Evolutionary conservation across 2,329 filamentous ascomycete genomes (phyloP).

Genomic region (Ophiostoma ulmi): DNA sequence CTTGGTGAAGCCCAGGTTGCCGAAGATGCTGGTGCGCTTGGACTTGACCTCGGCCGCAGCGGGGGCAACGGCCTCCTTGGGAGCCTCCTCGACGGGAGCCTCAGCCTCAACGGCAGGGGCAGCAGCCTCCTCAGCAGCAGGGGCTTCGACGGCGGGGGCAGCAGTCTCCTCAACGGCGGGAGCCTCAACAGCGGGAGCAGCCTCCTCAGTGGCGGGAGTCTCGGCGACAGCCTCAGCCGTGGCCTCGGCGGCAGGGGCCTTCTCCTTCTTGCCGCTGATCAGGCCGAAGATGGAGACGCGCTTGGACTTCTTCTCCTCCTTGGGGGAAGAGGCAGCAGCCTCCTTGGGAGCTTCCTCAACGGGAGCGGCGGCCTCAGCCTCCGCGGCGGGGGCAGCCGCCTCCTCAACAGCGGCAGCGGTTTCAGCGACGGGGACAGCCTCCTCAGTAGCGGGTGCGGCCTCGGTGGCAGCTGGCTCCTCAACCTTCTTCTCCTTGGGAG

Average conservation of each 20-base stretch:
- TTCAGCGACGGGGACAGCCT: conserved; percentile 34
- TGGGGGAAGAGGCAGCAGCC: conserved; percentile 23
- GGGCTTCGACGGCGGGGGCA: conserved; percentile 29
- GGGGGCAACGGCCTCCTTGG: conserved; percentile 34
- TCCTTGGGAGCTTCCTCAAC: conserved; percentile 34
- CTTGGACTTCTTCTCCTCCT: conserved; percentile 55
- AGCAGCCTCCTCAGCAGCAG: conserved; percentile 34
- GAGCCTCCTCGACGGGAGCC: conserved; percentile 33
- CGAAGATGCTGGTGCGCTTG: conserved; percentile 50
- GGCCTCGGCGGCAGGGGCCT: conserved; percentile 43
- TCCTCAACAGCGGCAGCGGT: conserved; percentile 24
- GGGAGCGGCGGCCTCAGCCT: conserved; percentile 31
- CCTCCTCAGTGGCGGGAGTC: conserved; percentile 35
- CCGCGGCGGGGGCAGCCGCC: conserved; percentile 29
- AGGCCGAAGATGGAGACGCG: conserved; percentile 60
- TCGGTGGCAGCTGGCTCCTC: conserved; percentile 32
- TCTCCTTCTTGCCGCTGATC: conserved; percentile 47
- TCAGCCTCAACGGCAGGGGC: conserved; percentile 39
- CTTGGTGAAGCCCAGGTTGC: conserved; percentile 53
- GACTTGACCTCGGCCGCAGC: conserved; percentile 39
- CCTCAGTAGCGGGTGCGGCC: conserved; percentile 29
- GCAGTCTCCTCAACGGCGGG: conserved; percentile 34
- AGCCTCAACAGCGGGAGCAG: conserved; percentile 31
- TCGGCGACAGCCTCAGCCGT: conserved; percentile 29
- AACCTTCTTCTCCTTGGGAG: conserved; percentile 45